These are phyloP conservation scores for Hevea brasiliensis DNA, from an alignment of 345 rosid genomes.

Conservation along the genomic window DNA sequence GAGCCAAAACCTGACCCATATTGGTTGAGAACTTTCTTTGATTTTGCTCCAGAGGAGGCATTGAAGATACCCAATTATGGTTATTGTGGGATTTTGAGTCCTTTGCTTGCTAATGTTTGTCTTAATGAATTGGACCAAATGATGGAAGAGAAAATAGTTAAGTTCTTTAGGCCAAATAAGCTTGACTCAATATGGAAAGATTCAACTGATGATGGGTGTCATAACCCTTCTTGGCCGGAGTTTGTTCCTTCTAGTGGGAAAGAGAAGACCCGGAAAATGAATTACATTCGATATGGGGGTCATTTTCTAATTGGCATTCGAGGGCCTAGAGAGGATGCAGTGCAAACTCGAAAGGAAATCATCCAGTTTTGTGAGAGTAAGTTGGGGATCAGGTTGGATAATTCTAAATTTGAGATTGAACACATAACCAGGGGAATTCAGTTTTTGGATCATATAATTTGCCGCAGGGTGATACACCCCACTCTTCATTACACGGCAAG, in stretches of 20 bases:
- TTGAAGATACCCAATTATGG: conserved; percentile 83
- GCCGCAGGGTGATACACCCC: conserved; percentile 75
- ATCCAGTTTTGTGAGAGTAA: conserved; percentile 63
- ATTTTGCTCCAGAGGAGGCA: conserved; percentile 90
- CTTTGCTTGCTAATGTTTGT: conserved; percentile 81
- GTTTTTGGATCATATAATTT: conserved; percentile 90
- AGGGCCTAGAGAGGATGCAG: conserved; percentile 91
- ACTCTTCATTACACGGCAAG: conserved; percentile 78
- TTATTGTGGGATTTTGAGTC: conserved; percentile 82
- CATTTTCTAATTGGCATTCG: conserved; percentile 89
- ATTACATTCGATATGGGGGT: conserved; percentile 80
- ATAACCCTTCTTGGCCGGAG: conserved; percentile 99
- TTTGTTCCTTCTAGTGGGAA: conserved; percentile 89
- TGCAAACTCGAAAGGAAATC: conserved; percentile 58
- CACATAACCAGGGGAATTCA: conserved; percentile 82
- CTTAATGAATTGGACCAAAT: conserved; percentile 78
- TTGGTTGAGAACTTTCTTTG: conserved; percentile 84
- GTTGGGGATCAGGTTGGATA: conserved; percentile 66
- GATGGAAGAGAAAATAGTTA: conserved; percentile 69
- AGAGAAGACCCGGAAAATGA: conserved; percentile 95
- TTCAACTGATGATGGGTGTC: conserved; percentile 78
- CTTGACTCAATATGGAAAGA: conserved; percentile 88
- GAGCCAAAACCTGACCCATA: conserved; percentile 98
- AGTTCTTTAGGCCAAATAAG: conserved; percentile 73
- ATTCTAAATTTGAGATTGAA: conserved; percentile 74